phyloP scores from a whole-genome alignment of 2,329 filamentous ascomycete genomes.

The Cyphellophora attinorum region DNA sequence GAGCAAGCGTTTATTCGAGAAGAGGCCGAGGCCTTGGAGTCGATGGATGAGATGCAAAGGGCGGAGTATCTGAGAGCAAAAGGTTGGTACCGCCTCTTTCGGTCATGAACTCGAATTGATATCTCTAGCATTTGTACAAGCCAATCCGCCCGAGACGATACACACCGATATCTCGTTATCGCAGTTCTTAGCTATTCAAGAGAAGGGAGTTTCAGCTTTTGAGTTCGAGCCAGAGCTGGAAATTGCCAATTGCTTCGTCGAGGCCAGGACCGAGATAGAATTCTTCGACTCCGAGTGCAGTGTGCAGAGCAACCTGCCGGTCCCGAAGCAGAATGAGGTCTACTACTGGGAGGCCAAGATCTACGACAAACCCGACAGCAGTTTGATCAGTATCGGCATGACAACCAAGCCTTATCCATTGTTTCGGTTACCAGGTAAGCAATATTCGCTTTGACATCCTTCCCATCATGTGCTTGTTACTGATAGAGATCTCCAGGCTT shows the following conservation, averaged over 20 bases:
- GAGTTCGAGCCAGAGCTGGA: slow-evolving; percentile 99
- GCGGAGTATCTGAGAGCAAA: slow-evolving; percentile 91
- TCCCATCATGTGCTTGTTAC: not conserved
- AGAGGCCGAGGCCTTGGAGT: slow-evolving; percentile 87
- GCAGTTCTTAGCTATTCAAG: slow-evolving; percentile 95
- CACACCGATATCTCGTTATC: slow-evolving; percentile 96
- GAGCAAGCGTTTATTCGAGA: slow-evolving; percentile 90
- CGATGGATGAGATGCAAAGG: slow-evolving; percentile 87
- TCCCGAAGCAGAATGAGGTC: slow-evolving; percentile 97
- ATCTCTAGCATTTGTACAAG: slow-evolving; percentile 72
- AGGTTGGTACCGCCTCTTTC: slow-evolving; percentile 64
- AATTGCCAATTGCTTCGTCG: slow-evolving; percentile 97
- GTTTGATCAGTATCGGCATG: slow-evolving; percentile 81
- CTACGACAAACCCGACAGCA: slow-evolving; percentile 89
- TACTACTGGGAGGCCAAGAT: slow-evolving; percentile 99
- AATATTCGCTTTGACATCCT: too few relatives aligned
- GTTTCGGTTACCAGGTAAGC: slow-evolving; percentile 81
- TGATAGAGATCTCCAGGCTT: slow-evolving; percentile 56
- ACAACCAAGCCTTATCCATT: slow-evolving; percentile 94
- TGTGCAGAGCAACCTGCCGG: slow-evolving; percentile 90
- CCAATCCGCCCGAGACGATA: slow-evolving; percentile 87
- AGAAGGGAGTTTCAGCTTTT: slow-evolving; percentile 99
- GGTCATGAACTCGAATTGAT: slow-evolving; percentile 16
- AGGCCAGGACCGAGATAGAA: slow-evolving; percentile 91
- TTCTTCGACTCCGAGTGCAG: slow-evolving; percentile 98